Evolutionary conservation across 768 basidiomycete species (phyloP), one percentile per base, ranked within the genome.

Genomic region (Rhizopogon vulgaris): DNA sequence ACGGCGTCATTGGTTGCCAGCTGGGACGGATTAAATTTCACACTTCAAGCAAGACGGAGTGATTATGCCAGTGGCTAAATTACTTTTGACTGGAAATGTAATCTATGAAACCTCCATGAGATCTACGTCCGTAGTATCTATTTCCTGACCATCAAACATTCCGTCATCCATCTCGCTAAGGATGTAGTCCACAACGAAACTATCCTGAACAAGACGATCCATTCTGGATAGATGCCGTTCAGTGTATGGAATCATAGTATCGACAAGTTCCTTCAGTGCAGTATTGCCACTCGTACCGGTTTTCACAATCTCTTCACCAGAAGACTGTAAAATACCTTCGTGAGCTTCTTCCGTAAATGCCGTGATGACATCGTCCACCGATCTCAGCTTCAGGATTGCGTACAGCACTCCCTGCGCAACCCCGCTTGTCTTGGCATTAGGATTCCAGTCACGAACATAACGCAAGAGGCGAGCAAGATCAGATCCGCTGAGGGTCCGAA

Each of bases 391-490:
- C 55, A 97, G 67, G 46, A 97, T 71, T 4, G 93, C 85, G 62
- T 88, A 81, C 51, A 99, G 69, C 38, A 97, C 76, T 30, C 73
- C 74, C 70, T 99, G 96, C 6, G 95, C 95, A 40, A 96, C 78
- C 15, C 72, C 75, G 56, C 88, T 87, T 18, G 90, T 93, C 63
- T 84, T 85, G n/a, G 89, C 88, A 55, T 84, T 86, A n/a, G 94
- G 83, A 68, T 98, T 99, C 96, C 96, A 99, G 58, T 87, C 84
- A 41, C 90, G 78, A 40, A 92, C 77, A 67, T 90, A 94, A 15
- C 80, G 79, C 49, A 97, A 73, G 34, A 99, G 77, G 52, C 84
- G 83, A 6, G 83, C 85, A 25, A 98, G 80, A 58, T 97, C 94
- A 12, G 82, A 66, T 4, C 79, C 75, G 0, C 78, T 69, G 11